Base-by-base conservation (phyloP, 164 flowering plant species). In the Vitis rotundifolia region DNA sequence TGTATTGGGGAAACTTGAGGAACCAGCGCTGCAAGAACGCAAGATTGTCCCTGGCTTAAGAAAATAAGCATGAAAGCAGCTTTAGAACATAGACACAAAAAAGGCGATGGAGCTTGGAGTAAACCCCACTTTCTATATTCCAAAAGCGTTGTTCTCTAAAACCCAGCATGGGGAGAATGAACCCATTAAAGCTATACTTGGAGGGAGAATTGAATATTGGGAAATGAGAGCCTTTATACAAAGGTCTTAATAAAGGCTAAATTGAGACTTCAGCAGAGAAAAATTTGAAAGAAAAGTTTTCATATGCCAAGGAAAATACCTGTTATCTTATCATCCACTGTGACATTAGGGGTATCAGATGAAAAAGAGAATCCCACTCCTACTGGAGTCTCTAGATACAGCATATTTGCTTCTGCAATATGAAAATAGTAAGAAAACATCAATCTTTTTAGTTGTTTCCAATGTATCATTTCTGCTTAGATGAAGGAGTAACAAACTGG, bases 281-380 rank as follows among this genome's bases (percentile, higher is more conserved):
- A 37, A 37, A 37, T 6, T 37, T 37, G 44, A 37, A 37, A 19
- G 19, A 4, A 29, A 13, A 26, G 14, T 12, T 49, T 19, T 1
- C 26, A 22, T 49, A n/a, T 14, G 26, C 10, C n/a, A 15, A 62
- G 53, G 58, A 37, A 52, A 75, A 31, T 81, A 73, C 99, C 99
- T 79, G 99, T 96, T 63, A 81, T 81, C 68, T 81, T 81, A 76
- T 96, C 99, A 78, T 80, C 82, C 6, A 95, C 88, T 66, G 79
- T 60, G 44, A 59, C 84, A 79, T 89, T 85, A 44, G 86, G 79
- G 48, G 79, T 26, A 75, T 88, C 84, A 67, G 82, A 76, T 44
- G 97, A 78, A 76, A 86, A 96, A 57, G 99, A 96, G 76, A 90
- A 96, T 11, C 99, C 94, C 61, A 88, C 94, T 66, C 82, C 81